Evolutionary conservation across 225 moss, liverwort and hornwort genomes (phyloP).

Genomic region (Straminergon stramineum): DNA sequence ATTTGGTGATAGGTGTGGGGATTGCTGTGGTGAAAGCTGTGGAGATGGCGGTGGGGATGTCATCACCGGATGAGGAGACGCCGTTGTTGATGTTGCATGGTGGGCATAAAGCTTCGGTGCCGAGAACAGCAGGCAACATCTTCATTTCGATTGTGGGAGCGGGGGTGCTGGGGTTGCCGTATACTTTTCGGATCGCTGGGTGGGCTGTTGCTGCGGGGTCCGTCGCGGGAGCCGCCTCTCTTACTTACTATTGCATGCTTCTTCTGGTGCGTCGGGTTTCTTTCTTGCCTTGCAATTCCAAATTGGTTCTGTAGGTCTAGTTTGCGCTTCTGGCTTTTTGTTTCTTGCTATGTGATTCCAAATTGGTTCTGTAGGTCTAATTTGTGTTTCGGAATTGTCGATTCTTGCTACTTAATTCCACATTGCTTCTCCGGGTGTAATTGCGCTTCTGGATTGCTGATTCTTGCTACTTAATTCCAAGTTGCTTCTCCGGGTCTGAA

Average conservation of each 20-base stretch:
- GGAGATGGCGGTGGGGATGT: constrained; percentile 12
- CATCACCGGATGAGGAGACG: constrained; percentile 37
- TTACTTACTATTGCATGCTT: constrained; percentile 91
- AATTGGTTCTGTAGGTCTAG: neutral
- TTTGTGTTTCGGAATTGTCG: neutral
- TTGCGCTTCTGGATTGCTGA: neutral
- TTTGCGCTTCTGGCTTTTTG: neutral
- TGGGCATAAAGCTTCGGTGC: constrained; percentile 43
- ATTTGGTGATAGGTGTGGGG: neutral
- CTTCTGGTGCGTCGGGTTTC: constrained; percentile 41
- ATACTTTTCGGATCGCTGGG: constrained; percentile 56
- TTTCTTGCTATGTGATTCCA: neutral
- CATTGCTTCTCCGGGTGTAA: neutral
- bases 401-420: neutral
- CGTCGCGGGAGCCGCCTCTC: constrained; percentile 39
- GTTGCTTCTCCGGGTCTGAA: neutral
- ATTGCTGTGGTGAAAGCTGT: neutral
- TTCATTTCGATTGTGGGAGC: constrained; percentile 85
- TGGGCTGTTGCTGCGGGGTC: constrained; percentile 57
- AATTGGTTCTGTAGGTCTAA: neutral
- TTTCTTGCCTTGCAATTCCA: neutral
- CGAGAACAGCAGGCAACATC: constrained; percentile 73
- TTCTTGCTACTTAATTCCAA: neutral
- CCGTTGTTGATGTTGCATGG: constrained; percentile 44
- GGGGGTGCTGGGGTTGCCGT: constrained; percentile 85